Evolutionary conservation across 2,329 filamentous ascomycete species (phyloP), one percentile per base, ranked within the genome.

Genomic region (Anthostomella pinea): DNA sequence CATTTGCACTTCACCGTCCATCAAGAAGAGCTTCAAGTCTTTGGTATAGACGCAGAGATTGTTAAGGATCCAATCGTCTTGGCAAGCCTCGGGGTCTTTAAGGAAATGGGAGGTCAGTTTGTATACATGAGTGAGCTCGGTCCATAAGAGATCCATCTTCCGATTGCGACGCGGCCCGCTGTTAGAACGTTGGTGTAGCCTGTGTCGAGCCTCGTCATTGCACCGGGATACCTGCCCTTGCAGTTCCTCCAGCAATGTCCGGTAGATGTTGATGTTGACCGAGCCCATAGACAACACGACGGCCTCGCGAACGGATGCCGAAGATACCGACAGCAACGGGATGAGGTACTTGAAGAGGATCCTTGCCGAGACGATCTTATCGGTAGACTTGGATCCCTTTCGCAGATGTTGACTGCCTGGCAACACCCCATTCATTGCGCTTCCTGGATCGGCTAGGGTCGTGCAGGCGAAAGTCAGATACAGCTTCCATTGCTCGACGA

Each of bases 401-500:
- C 91, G 79, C 4, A 79, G 75, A 61, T 97, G 91, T 46, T 94
- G 85, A 23, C 74, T 73, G 43, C 75, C 75, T 51, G 73, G 73
- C 6, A 68, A 63, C 2, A 69, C 69, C 9, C 72, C 69, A 19
- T 82, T 70, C 37, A 81, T 77, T 15, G 73, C 72, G 38, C 71
- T 79, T 8, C 88, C 88, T 8, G 87, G 78, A 49, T 93, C 93
- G 23, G 87, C 90, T 38, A 98, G 72, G 0, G 93, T 97, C 8
- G 91, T 95, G 64, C 94, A 98, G 8, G 91, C 93, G 66, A 98
- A 96, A 37, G 96, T 90, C 17, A 98, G 73, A 60, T 97, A 97
- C 2, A 97, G 70, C 63, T 96, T 97, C 91, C 91, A 98, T 59
- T 98, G 93, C 62, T 97, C 94, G 40, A 98, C 81, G 39, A 96